Conservation (phyloP, 1,139 yeast species). For the Saccharomyces uvarum region DNA sequence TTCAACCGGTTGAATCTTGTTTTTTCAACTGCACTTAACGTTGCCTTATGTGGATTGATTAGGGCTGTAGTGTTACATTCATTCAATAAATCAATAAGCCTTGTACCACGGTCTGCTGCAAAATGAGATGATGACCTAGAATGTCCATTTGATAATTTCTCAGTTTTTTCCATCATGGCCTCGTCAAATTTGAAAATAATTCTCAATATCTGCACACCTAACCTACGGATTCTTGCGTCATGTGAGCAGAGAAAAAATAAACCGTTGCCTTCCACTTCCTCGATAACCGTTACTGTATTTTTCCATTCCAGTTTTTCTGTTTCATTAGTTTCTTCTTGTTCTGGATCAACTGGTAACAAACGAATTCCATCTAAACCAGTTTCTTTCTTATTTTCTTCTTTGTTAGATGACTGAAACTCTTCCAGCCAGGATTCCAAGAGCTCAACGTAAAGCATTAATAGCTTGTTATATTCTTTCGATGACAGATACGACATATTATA, state of each 20-base stretch:
- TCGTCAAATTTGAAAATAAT: constrained; percentile 80
- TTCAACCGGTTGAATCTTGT: constrained; percentile 60
- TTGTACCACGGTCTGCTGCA: constrained; percentile 71
- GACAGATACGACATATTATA: constrained; percentile 51
- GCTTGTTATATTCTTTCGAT: constrained; percentile 48
- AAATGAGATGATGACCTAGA: constrained; percentile 53
- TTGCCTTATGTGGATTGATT: constrained; percentile 48
- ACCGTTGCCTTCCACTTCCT: constrained; percentile 94
- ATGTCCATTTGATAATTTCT: constrained; percentile 34
- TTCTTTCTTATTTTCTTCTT: constrained; percentile 28
- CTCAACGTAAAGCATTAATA: constrained; percentile 68
- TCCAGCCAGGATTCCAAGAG: constrained; percentile 74
- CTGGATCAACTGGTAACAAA: constrained; percentile 27
- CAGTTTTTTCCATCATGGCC: constrained; percentile 54
- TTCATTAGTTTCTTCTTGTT: constrained; percentile 34
- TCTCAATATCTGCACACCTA: constrained; percentile 67
- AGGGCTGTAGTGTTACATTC: constrained; percentile 61
- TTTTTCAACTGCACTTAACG: constrained; percentile 72
- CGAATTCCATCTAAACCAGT: constrained; percentile 27
- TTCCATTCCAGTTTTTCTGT: constrained; percentile 72
- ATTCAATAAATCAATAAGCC: constrained; percentile 73
- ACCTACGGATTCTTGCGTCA: constrained; percentile 63
- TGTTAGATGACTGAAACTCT: constrained; percentile 39
- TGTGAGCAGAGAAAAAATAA: constrained; percentile 85
- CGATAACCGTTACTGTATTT: constrained; percentile 72